These are phyloP conservation scores for Penicillium sp. DNA, from an alignment of 2,329 filamentous ascomycete species.

Conservation along the genomic window DNA sequence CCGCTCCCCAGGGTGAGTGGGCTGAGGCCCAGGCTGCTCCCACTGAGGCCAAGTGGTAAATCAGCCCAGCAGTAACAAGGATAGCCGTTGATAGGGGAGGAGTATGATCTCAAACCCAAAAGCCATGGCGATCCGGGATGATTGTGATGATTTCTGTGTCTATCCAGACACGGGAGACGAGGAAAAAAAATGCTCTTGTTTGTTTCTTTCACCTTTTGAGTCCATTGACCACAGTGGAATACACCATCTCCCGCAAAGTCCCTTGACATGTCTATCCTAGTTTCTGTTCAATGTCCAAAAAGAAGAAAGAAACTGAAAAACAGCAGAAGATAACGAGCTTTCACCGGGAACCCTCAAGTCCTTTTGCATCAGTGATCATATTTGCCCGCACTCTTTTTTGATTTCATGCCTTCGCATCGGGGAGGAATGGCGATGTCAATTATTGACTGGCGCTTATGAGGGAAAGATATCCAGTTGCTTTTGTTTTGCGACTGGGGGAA, in stretches of 20 bases:
- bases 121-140: constrained; percentile 27
- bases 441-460: constrained; percentile 85
- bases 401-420: constrained; percentile 31
- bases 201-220: constrained; percentile 20
- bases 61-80: constrained; percentile 25
- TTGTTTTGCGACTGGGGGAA: constrained; percentile 71
- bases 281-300: constrained; percentile 34
- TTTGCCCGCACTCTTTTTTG: constrained; percentile 28
- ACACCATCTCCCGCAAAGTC: constrained; percentile 25
- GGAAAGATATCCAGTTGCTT: constrained; percentile 94
- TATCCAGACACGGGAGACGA: constrained; percentile 12
- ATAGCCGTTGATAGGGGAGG: constrained; percentile 30
- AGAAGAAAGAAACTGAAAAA: constrained; percentile 34
- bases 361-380: constrained; percentile 27
- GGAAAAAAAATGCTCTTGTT: constrained; percentile 27
- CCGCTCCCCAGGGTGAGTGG: constrained; percentile 42
- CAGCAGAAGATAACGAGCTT: constrained; percentile 35
- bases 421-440: constrained; percentile 45
- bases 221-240: constrained; percentile 22
- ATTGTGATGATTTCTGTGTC: constrained; percentile 20
- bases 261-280: constrained; percentile 43
- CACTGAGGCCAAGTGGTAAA: constrained; percentile 43
- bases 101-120: constrained; percentile 23
- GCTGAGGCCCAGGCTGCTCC: constrained; percentile 39
- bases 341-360: constrained; percentile 29